Percentiles rank a stretch among this genome's conserved stretches.
phyloP scores from a whole-genome alignment of 2,329 filamentous ascomycete genomes.

The Xylaria sp. region DNA sequence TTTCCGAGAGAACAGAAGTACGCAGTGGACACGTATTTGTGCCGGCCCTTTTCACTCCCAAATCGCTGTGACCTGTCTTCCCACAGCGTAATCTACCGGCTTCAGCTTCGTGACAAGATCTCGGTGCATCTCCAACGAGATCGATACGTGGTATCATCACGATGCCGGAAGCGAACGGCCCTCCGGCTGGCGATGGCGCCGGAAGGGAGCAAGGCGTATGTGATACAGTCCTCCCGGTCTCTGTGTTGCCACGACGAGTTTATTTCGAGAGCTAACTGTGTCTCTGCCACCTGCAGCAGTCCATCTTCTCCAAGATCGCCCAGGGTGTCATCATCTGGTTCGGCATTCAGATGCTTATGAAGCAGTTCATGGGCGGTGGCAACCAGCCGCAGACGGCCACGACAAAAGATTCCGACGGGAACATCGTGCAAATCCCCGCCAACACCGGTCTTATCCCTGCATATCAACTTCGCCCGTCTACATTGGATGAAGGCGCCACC shows the following conservation, averaged over 20 bases:
- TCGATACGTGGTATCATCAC: slow-evolving; percentile 22
- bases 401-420: slow-evolving; percentile 62
- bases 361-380: slow-evolving; percentile 61
- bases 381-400: slow-evolving; percentile 59
- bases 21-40: slow-evolving; percentile 11
- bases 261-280: slow-evolving; percentile 30
- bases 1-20: slow-evolving; percentile 7
- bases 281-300: slow-evolving; percentile 41
- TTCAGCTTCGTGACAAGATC: slow-evolving; percentile 20
- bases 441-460: slow-evolving; percentile 69
- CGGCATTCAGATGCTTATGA: slow-evolving; percentile 67
- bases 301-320: slow-evolving; percentile 59
- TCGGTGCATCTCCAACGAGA: slow-evolving; percentile 8
- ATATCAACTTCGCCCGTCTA: slow-evolving; percentile 71
- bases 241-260: neutral
- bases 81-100: neutral
- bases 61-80: neutral
- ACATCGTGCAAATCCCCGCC: slow-evolving; percentile 62
- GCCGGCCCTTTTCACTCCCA: neutral
- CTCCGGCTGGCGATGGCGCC: slow-evolving; percentile 46
- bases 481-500: slow-evolving; percentile 68
- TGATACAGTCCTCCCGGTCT: slow-evolving; percentile 27
- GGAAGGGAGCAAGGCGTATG: slow-evolving; percentile 50
- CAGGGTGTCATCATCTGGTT: slow-evolving; percentile 67
- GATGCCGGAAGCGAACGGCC: slow-evolving; percentile 51